phyloP scores from a whole-genome alignment of 164 flowering plant species.

The Akebia trifoliata region DNA sequence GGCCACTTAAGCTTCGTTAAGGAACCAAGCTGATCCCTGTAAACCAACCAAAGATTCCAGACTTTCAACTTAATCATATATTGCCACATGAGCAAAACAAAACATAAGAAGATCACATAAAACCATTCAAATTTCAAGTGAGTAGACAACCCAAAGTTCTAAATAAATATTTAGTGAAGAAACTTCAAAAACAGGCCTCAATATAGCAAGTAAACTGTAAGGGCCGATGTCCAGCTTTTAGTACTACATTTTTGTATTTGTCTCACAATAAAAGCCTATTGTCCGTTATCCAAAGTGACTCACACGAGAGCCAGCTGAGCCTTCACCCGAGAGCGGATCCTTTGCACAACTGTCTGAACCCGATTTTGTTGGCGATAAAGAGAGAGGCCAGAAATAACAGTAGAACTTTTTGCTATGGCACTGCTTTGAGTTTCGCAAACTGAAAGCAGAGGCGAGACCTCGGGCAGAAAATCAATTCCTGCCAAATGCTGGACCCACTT shows the following conservation, averaged over 20 bases:
- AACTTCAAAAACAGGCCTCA: constrained; percentile 8
- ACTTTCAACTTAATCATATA: constrained; percentile 27
- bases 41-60: constrained; percentile 44
- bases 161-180: constrained; percentile 18
- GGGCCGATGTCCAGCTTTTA: constrained; percentile 15
- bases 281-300: constrained; percentile 48
- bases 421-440: constrained; percentile 31
- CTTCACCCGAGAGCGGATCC: constrained; percentile 77
- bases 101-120: constrained; percentile 6
- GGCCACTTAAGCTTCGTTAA: constrained; percentile 86
- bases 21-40: constrained; percentile 89
- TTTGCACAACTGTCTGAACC: constrained; percentile 71
- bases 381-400: constrained; percentile 65
- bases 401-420: constrained; percentile 41
- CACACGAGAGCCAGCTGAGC: constrained; percentile 95
- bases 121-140: constrained; percentile 1
- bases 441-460: constrained; percentile 61
- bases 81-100: constrained; percentile 8
- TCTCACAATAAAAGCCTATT: constrained; percentile 14
- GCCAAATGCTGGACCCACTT: constrained; percentile 98
- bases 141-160: background rate
- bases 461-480: constrained; percentile 93
- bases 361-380: constrained; percentile 85
- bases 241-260: constrained; percentile 18
- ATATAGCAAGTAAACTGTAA: constrained; percentile 12